A percentile compares a stretch with the other conserved stretches of the same genome.
These are phyloP conservation scores for Selenicereus undatus DNA, from an alignment of 148 eudicot genomes.

Conservation along the genomic window DNA sequence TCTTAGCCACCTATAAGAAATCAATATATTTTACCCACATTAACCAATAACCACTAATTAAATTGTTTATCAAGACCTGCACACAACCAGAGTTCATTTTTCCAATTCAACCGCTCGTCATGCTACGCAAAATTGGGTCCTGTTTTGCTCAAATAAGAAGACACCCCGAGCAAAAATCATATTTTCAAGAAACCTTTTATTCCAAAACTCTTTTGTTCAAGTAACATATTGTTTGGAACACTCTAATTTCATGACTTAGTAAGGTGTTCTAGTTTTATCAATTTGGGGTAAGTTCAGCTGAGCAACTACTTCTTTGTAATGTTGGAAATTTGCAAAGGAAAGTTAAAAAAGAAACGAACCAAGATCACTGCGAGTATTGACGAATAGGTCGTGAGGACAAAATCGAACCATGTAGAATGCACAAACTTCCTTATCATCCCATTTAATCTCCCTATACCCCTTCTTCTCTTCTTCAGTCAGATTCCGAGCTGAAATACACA, in stretches of 20 bases:
- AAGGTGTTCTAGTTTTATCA: background rate
- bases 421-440: conserved; percentile 97
- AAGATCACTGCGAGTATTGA: conserved; percentile 91
- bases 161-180: background rate
- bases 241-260: background rate
- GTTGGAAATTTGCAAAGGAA: background rate
- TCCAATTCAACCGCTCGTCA: background rate
- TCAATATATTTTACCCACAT: background rate
- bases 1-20: background rate
- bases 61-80: background rate
- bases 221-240: background rate
- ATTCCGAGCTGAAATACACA: conserved; percentile 59
- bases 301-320: background rate
- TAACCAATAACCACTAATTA: background rate
- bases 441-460: conserved; percentile 73
- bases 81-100: background rate
- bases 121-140: background rate
- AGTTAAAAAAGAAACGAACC: conserved; percentile 40
- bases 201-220: background rate
- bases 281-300: background rate
- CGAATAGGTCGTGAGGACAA: conserved; percentile 97
- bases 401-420: conserved; percentile 87
- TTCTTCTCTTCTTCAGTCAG: conserved; percentile 92
- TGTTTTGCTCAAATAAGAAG: background rate
- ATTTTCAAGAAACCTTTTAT: background rate